phyloP scores from a whole-genome alignment of 768 basidiomycete species.

The Termitomyces sp. region DNA sequence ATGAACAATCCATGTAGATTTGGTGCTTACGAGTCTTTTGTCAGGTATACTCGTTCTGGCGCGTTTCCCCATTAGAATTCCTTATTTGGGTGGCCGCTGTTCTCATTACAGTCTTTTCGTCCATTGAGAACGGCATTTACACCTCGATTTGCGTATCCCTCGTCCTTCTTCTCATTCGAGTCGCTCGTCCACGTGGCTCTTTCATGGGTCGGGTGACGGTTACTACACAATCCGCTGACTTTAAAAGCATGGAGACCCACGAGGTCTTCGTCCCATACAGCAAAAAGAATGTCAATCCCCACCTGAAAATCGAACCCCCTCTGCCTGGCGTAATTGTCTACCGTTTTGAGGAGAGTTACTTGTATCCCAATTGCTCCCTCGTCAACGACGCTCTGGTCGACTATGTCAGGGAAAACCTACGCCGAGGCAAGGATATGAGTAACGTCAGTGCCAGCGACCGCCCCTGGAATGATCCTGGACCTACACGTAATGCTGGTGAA shows the following conservation, averaged over 20 bases:
- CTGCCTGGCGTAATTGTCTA: slow-evolving; percentile 88
- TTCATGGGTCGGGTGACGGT: slow-evolving; percentile 88
- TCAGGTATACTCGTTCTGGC: slow-evolving; percentile 88
- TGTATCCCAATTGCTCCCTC: slow-evolving; percentile 76
- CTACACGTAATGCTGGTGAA: slow-evolving; percentile 40
- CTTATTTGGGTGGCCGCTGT: slow-evolving; percentile 86
- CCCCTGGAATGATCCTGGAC: slow-evolving; percentile 94
- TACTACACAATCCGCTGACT: slow-evolving; percentile 32
- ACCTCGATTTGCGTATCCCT: slow-evolving; percentile 78
- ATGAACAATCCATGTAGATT: background rate
- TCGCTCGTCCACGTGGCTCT: slow-evolving; percentile 84
- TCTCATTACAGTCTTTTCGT: slow-evolving; percentile 87
- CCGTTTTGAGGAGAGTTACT: slow-evolving; percentile 85
- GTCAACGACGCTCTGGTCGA: slow-evolving; percentile 74
- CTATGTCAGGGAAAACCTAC: slow-evolving; percentile 74
- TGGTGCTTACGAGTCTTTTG: background rate
- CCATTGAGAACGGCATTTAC: slow-evolving; percentile 92
- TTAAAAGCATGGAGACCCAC: slow-evolving; percentile 36
- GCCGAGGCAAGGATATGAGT: slow-evolving; percentile 71
- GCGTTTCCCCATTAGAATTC: slow-evolving; percentile 90
- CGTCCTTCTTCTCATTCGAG: slow-evolving; percentile 76
- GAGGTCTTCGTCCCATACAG: slow-evolving; percentile 84
- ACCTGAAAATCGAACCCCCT: slow-evolving; percentile 72
- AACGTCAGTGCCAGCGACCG: slow-evolving; percentile 66
- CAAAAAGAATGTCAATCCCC: slow-evolving; percentile 58